Evolutionary conservation across 208 protist species (phyloP).

Genomic region (Trypanosomatidae sp.): DNA sequence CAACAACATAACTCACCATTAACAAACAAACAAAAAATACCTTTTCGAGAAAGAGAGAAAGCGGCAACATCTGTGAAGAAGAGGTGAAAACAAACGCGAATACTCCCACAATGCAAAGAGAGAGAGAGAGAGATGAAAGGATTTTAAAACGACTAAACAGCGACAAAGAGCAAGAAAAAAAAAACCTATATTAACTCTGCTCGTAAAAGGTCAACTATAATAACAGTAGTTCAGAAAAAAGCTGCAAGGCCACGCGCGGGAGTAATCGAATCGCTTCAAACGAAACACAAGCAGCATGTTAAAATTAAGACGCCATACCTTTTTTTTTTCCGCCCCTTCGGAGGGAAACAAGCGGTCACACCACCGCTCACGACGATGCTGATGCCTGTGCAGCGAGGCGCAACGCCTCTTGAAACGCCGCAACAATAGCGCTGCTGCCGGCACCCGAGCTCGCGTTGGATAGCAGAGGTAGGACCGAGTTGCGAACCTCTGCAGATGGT

Average conservation of each 20-base stretch:
- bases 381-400: constrained; percentile 18
- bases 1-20: no score
- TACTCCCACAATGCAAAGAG: background rate
- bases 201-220: background rate
- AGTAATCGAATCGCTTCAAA: no score
- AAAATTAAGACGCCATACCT: no score
- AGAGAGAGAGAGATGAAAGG: background rate
- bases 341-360: no score
- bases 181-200: no score
- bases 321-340: background rate
- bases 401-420: constrained; percentile 23
- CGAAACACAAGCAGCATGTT: no score
- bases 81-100: background rate
- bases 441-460: background rate
- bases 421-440: background rate
- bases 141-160: background rate
- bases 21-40: no score
- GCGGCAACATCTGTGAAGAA: background rate
- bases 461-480: constrained; percentile 10
- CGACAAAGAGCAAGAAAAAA: background rate
- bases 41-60: no score
- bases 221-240: no score
- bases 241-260: no score
- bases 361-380: background rate
- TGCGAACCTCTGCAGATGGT: constrained; percentile 13